phyloP scores from a whole-genome alignment of 306 rosid genomes.

The Astragalus glycyphyllos region DNA sequence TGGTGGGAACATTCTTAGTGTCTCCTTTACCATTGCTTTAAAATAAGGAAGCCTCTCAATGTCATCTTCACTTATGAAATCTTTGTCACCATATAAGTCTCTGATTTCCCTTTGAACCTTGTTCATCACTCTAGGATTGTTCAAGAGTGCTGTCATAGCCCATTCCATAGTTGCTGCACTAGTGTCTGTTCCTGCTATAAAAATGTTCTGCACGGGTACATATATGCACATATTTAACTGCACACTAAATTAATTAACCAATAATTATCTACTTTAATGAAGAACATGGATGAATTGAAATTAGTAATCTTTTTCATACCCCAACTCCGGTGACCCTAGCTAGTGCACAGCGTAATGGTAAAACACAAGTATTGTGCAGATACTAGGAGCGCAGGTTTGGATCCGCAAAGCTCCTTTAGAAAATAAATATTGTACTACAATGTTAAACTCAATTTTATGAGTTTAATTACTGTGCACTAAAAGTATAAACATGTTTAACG shows the following conservation, averaged over 20 bases:
- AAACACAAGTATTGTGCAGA: too few species aligned
- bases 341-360: too few species aligned
- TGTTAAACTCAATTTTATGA: too few species aligned
- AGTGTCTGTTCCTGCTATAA: conserved; percentile 51
- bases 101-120: conserved; percentile 44
- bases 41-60: conserved; percentile 47
- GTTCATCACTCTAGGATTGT: conserved; percentile 30
- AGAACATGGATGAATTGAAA: not conserved
- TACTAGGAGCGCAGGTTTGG: too few species aligned
- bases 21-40: conserved; percentile 50
- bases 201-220: conserved; percentile 44
- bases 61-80: conserved; percentile 46
- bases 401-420: too few species aligned
- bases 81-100: conserved; percentile 30
- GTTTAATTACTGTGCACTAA: too few species aligned
- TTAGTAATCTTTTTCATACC: not conserved
- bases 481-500: too few species aligned
- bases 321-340: too few species aligned
- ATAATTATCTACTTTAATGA: not conserved
- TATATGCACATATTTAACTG: not conserved
- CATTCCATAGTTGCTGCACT: conserved; percentile 28
- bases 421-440: too few species aligned
- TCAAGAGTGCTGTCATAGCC: conserved; percentile 48
- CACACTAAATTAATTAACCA: not conserved
- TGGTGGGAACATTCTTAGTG: conserved; percentile 48